Conservation (phyloP, 371 early-diverging fungal species). For the Nematocida parisii region DNA sequence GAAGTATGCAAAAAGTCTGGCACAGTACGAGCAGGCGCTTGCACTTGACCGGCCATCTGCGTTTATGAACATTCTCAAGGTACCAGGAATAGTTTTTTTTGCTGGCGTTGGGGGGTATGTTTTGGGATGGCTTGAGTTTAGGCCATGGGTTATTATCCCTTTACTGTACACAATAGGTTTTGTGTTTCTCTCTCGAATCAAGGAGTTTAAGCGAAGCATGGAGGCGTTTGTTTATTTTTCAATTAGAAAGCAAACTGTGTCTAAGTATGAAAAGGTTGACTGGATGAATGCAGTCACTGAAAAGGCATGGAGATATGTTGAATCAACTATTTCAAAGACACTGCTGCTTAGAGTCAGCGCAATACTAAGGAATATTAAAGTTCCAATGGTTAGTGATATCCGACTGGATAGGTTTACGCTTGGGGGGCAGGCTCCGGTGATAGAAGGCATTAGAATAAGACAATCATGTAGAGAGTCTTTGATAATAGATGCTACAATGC, state of each 20-base stretch:
- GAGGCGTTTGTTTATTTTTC: constrained; percentile 63
- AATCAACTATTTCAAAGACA: constrained; percentile 80
- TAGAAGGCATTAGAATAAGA: constrained; percentile 74
- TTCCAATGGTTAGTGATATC: constrained; percentile 81
- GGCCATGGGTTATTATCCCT: constrained; percentile 60
- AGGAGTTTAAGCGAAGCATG: constrained; percentile 66
- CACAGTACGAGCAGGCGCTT: constrained; percentile 61
- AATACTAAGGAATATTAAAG: constrained; percentile 69
- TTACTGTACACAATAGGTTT: constrained; percentile 66
- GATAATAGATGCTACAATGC: constrained; percentile 34
- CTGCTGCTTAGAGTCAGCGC: constrained; percentile 73
- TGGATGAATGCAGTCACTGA: constrained; percentile 88
- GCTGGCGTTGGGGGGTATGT: constrained; percentile 61
- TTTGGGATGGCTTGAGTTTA: constrained; percentile 62
- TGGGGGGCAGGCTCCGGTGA: constrained; percentile 84
- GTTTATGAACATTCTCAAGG: constrained; percentile 60
- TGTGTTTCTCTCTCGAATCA: constrained; percentile 61
- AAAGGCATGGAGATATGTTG: constrained; percentile 86
- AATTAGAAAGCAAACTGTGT: constrained; percentile 56
- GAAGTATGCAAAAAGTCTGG: constrained; percentile 54
- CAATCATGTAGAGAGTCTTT: constrained; percentile 49
- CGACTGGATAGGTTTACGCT: constrained; percentile 84
- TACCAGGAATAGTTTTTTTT: constrained; percentile 67
- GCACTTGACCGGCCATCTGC: constrained; percentile 61
- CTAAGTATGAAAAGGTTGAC: constrained; percentile 76